Evolutionary conservation across 2,329 filamentous ascomycete species (phyloP), one percentile per base, ranked within the genome.

Genomic region (Tolypocladium tropicale): DNA sequence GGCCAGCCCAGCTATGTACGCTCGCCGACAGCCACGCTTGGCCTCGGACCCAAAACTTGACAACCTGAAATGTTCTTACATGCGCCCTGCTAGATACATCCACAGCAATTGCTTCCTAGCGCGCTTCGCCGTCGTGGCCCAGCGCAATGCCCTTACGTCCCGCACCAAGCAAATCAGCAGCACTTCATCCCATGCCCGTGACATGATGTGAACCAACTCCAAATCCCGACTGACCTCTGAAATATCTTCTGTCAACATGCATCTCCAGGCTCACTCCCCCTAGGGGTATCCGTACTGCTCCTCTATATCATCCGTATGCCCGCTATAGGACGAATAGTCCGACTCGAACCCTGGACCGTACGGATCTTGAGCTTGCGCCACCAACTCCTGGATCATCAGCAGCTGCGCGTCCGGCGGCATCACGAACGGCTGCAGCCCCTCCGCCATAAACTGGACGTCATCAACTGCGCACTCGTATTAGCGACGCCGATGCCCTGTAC

Each of bases 321-420:
- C 33, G 14, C 33, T 12, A 12, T 34, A 34, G 11, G 33, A 12
- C 5, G 14, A 34, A 25, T 46, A 11, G 41, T 28, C 23, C 14
- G 23, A 16, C 7, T 46, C 41, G 23, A 46, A 46, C 12, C 3
- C 6, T 14, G 23, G 3, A n/a, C n/a, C 28, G 18, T 59, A 57
- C 5, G 56, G 50, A 6, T 55, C 52, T 12, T 53, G 55, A 5
- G 57, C 57, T 23, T 21, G 51, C 21, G 51, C 51, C 51, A 53
- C 21, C 23, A 53, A 28, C 34, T 66, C 63, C 64, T 65, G 65
- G 58, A 64, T 60, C 63, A 64, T 60, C 63, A 52, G 64, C 64
- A 18, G 64, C 64, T 18, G 59, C 59, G 23, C 59, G 60, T 11
- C 61, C 58, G 14, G 56, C 61, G 5, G 57, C 60, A 34, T 62